A percentile compares a stretch with the other conserved stretches of the same genome.
Evolutionary conservation across 768 basidiomycete species (phyloP).

Genomic region (Rhodosporidiobolus odoratus): DNA sequence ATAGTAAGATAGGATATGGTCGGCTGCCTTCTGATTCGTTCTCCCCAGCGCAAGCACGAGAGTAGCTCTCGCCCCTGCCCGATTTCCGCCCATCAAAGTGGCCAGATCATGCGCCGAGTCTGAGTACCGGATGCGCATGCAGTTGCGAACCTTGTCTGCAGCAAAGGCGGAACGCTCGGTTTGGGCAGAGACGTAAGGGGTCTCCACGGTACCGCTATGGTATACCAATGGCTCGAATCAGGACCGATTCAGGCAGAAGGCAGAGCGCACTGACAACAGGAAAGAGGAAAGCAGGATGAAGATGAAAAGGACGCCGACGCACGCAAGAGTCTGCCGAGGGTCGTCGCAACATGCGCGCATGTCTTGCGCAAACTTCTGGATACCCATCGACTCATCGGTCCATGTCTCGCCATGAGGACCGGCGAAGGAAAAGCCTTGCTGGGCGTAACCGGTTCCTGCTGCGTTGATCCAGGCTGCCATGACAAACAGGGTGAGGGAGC

Average conservation of each 20-base stretch:
- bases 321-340: background rate
- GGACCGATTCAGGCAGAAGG: too few relatives aligned
- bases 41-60: background rate
- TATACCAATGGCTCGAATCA: too few relatives aligned
- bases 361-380: constrained; percentile 3
- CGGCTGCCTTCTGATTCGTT: background rate
- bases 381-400: constrained; percentile 23
- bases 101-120: too few relatives aligned
- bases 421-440: constrained; percentile 22
- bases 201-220: too few relatives aligned
- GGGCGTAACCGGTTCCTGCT: constrained; percentile 35
- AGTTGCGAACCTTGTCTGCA: too few relatives aligned
- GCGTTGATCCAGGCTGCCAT: constrained; percentile 31
- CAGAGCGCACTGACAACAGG: background rate
- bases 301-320: background rate
- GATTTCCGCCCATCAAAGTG: background rate
- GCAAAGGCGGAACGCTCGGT: too few relatives aligned
- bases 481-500: background rate
- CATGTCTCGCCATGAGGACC: background rate
- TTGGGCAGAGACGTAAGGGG: too few relatives aligned
- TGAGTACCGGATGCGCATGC: background rate
- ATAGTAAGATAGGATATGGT: constrained; percentile 11
- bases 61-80: background rate
- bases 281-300: background rate
- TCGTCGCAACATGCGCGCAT: background rate